Base-by-base conservation (phyloP, 805 yeast genomes). In the Starmerella geochares region DNA sequence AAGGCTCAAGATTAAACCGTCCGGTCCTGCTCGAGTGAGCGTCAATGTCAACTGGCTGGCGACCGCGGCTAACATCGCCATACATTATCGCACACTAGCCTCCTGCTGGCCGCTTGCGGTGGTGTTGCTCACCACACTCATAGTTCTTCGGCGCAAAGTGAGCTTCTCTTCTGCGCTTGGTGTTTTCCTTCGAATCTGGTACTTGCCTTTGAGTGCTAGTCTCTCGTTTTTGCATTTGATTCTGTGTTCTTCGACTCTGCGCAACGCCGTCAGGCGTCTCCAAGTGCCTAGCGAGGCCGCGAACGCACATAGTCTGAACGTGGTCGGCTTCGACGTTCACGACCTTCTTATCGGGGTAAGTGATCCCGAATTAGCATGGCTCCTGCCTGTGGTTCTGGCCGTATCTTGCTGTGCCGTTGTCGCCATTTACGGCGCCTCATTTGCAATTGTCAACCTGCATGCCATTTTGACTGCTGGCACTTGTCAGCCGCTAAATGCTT, bases 31-130 rank as follows among this genome's bases (percentile, higher is more conserved):
- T 3, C 23, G 9, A 2, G 54, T 52, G 16, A 28, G 19, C 20
- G 35, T 60, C 10, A 2, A 35, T 4, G 54, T 84, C 14, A 82
- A 83, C 62, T 64, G 78, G 61, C 57, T 75, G 40, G 70, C 73
- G 27, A 81, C 90, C 33, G 65, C 88, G 52, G 81, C 80, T 50
- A 71, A 83, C 55, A 65, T 88, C 42, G 81, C 84, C 4, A 69
- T 87, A 57, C 71, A 94, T 49, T 90, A 83, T 64, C 73, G 98
- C 59, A 72, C 90, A 13, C 78, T 84, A 8, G 48, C 46, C 2
- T 57, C 57, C 7, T 48, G 1, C 68, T 83, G 36, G 81, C 84
- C 3, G 73, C 87, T 1, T 73, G 76, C 78, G 35, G 68, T 83
- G 16, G 72, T 50, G 24, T 20, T 53, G 16, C 23, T 48, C 6